These are phyloP conservation scores for Erysimum cheiri DNA, from an alignment of 441 rosid genomes.

Conservation along the genomic window DNA sequence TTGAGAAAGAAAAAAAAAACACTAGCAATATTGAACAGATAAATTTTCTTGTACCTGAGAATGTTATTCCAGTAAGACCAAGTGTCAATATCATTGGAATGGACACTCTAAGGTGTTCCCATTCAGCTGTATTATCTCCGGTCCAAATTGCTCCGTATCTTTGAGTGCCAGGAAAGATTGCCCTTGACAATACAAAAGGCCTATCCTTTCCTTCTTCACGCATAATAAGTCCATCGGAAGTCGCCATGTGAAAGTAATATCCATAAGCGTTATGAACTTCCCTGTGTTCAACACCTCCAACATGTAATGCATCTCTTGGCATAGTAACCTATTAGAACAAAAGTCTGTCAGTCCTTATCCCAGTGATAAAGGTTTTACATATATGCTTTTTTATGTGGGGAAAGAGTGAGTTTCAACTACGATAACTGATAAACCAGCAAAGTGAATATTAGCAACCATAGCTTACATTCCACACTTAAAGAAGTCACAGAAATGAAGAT, in stretches of 20 bases:
- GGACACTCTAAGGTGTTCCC: slow-evolving; percentile 97
- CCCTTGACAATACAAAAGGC: slow-evolving; percentile 98
- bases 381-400: neutral
- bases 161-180: slow-evolving; percentile 96
- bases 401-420: neutral
- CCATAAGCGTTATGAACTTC: slow-evolving; percentile 97
- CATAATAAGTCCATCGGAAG: slow-evolving; percentile 89
- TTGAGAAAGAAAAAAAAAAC: neutral
- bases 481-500: neutral
- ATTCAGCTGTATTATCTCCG: slow-evolving; percentile 95
- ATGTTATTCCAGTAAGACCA: slow-evolving; percentile 86
- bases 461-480: neutral
- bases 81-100: slow-evolving; percentile 95
- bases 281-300: slow-evolving; percentile 85
- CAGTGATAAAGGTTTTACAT: neutral
- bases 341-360: slow-evolving; percentile 32
- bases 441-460: slow-evolving; percentile 3
- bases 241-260: slow-evolving; percentile 96
- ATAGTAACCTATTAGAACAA: slow-evolving; percentile 68
- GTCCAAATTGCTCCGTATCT: slow-evolving; percentile 98
- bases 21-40: slow-evolving; percentile 14
- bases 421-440: slow-evolving; percentile 1
- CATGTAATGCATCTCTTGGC: slow-evolving; percentile 98
- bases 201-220: slow-evolving; percentile 91
- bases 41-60: slow-evolving; percentile 63